Percentiles rank a stretch among this genome's conserved stretches.
These are phyloP conservation scores for Volvariella volvacea DNA, from an alignment of 1,284 basidiomycete genomes.

Conservation along the genomic window DNA sequence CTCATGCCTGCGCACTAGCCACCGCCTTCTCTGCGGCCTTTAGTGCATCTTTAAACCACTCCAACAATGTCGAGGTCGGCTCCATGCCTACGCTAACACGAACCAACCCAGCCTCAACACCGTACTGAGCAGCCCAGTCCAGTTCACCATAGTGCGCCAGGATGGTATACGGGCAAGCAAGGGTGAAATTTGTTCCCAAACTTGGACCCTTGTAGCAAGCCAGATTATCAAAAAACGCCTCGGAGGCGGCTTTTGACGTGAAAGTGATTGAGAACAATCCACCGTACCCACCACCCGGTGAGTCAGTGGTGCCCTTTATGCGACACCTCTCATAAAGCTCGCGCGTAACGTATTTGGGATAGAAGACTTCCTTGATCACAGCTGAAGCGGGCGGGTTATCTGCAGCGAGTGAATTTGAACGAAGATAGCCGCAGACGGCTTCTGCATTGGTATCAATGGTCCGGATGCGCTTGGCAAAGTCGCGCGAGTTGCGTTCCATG, in stretches of 20 bases:
- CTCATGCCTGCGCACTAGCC: too few relatives aligned
- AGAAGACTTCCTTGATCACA: slow-evolving; percentile 77
- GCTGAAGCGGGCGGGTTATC: slow-evolving; percentile 29
- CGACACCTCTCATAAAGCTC: slow-evolving; percentile 72
- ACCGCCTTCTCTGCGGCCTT: slow-evolving; percentile 52
- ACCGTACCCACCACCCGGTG: slow-evolving; percentile 66
- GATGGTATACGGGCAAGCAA: slow-evolving; percentile 90
- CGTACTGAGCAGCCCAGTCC: slow-evolving; percentile 86
- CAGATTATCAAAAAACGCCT: slow-evolving; percentile 85
- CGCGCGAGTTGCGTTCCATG: slow-evolving; percentile 96
- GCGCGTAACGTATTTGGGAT: slow-evolving; percentile 80
- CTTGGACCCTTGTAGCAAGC: slow-evolving; percentile 88
- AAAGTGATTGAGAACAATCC: slow-evolving; percentile 94
- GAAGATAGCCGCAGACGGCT: slow-evolving; percentile 77
- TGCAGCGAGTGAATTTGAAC: slow-evolving; percentile 44
- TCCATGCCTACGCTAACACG: slow-evolving; percentile 92
- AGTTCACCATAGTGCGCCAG: slow-evolving; percentile 90
- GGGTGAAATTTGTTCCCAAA: slow-evolving; percentile 94
- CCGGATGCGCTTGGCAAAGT: slow-evolving; percentile 76
- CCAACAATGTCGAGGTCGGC: slow-evolving; percentile 53
- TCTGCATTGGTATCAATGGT: slow-evolving; percentile 83
- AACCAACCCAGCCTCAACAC: slow-evolving; percentile 82
- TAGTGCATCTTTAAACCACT: slow-evolving; percentile 63
- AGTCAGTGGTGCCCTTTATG: slow-evolving; percentile 27
- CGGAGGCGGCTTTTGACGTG: slow-evolving; percentile 56